A percentile compares a stretch with the other conserved stretches of the same genome.
Evolutionary conservation across 1,284 basidiomycete genomes (phyloP).

Genomic region (Earliella scabrosa): DNA sequence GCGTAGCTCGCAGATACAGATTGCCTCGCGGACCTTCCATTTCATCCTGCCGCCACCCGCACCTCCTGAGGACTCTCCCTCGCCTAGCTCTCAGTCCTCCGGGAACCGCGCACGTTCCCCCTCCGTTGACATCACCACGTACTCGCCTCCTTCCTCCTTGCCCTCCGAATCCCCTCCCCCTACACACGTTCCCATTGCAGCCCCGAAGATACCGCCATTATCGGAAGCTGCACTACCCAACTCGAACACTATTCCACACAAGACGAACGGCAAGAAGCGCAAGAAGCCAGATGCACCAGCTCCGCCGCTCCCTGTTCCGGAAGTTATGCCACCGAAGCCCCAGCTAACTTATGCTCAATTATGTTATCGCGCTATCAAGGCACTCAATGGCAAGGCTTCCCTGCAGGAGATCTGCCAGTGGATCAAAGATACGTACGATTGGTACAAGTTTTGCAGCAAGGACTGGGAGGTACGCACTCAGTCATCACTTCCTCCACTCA

Average conservation of each 20-base stretch:
- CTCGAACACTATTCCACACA: slow-evolving; percentile 58
- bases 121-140: slow-evolving; percentile 79
- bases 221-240: slow-evolving; percentile 55
- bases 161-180: slow-evolving; percentile 74
- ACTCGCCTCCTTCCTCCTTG: slow-evolving; percentile 80
- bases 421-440: slow-evolving; percentile 88
- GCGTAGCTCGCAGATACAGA: slow-evolving; percentile 94
- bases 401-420: slow-evolving; percentile 91
- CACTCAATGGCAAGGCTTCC: slow-evolving; percentile 83
- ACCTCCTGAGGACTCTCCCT: slow-evolving; percentile 74
- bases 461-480: slow-evolving; percentile 76
- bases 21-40: slow-evolving; percentile 96
- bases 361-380: slow-evolving; percentile 80
- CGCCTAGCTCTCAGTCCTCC: slow-evolving; percentile 70
- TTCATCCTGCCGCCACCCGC: slow-evolving; percentile 88
- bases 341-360: slow-evolving; percentile 79
- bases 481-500: background rate
- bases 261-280: slow-evolving; percentile 67
- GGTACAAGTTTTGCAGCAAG: slow-evolving; percentile 79
- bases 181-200: slow-evolving; percentile 33
- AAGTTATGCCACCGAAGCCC: slow-evolving; percentile 81
- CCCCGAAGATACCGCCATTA: slow-evolving; percentile 36
- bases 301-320: slow-evolving; percentile 55
- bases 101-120: slow-evolving; percentile 56
- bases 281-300: slow-evolving; percentile 60